Base-by-base conservation (phyloP, 495 filamentous ascomycete species). In the Hypomontagnella monticulosa region DNA sequence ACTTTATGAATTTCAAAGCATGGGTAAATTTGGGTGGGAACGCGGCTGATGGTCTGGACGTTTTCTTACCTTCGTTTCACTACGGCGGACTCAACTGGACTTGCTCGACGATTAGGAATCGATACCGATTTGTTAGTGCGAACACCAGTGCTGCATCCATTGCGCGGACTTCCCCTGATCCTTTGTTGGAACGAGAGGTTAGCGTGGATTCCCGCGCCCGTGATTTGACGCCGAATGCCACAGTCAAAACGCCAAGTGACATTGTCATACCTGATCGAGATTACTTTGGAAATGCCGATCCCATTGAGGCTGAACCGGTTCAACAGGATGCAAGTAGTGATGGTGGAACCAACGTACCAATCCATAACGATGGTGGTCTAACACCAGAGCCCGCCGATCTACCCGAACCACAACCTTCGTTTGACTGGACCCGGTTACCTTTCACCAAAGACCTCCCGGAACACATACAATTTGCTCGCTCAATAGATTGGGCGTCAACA, bases 391-490 rank as follows among this genome's bases (percentile, higher is more conserved):
- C 66, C 10, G 49, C 73, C 5, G 59, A 41, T 12, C 57, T 70
- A 5, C 53, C 43, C 5, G 43, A 67, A 15, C 64, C 73, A 20
- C 46, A 76, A 56, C 64, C 74, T 18, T 77, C 80, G 1, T 91
- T 91, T 71, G 89, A 92, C 72, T 91, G 88, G 88, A 92, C 89
- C 8, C 79, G 84, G 34, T 75, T 91, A 34, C 84, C 87, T 14
- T 41, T 84, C 27, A 81, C 84, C 4, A 70, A 83, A 4, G 80
- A 80, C 43, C 78, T 91, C 15, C 84, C 86, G 4, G 71, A 74
- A 19, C 89, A 92, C 65, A 86, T 91, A 48, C 82, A 81, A 42
- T 89, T 92, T 64, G 86, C 88, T 15, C 79, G 87, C 11, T 85
- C 81, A 38, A 71, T 87, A 44, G 85, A 91, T 69, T 91, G 89